phyloP scores from a whole-genome alignment of 2,329 filamentous ascomycete genomes.

The Penicillium glabrum region DNA sequence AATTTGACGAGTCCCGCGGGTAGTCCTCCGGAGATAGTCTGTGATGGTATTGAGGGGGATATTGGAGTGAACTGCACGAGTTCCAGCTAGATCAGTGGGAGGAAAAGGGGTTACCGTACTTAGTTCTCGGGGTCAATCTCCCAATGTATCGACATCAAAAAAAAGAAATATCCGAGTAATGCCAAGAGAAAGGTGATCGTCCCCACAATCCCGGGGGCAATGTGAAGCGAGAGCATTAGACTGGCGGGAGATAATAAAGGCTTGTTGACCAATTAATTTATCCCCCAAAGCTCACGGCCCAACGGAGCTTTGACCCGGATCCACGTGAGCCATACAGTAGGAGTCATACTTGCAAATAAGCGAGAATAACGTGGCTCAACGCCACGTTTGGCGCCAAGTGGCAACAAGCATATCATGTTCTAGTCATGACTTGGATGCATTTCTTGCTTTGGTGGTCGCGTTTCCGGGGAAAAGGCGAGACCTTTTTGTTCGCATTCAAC shows the following conservation, averaged over 20 bases:
- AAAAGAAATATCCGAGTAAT: neutral
- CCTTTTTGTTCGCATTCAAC: too few relatives aligned
- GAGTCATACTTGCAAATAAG: too few relatives aligned
- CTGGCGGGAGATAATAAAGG: neutral
- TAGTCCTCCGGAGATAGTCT: slow-evolving; percentile 48
- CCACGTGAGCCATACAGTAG: too few relatives aligned
- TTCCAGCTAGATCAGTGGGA: neutral
- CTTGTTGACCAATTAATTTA: too few relatives aligned
- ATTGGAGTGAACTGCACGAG: slow-evolving; percentile 40
- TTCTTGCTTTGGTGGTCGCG: too few relatives aligned
- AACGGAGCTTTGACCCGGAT: neutral
- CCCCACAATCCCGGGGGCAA: neutral
- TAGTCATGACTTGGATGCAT: too few relatives aligned
- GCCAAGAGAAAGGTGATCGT: neutral
- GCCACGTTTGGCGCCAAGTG: too few relatives aligned
- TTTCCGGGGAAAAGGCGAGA: too few relatives aligned
- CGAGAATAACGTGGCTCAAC: too few relatives aligned
- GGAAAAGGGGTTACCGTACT: neutral
- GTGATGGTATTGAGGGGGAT: slow-evolving; percentile 48
- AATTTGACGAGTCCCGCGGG: slow-evolving; percentile 53
- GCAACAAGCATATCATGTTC: too few relatives aligned
- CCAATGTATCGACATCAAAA: neutral
- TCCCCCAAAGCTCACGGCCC: neutral
- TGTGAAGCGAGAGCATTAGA: neutral
- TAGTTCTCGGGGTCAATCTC: neutral